These are phyloP conservation scores for Xenosphaeropsis pyriputrescens DNA, from an alignment of 2,329 filamentous ascomycete genomes.

Conservation along the genomic window DNA sequence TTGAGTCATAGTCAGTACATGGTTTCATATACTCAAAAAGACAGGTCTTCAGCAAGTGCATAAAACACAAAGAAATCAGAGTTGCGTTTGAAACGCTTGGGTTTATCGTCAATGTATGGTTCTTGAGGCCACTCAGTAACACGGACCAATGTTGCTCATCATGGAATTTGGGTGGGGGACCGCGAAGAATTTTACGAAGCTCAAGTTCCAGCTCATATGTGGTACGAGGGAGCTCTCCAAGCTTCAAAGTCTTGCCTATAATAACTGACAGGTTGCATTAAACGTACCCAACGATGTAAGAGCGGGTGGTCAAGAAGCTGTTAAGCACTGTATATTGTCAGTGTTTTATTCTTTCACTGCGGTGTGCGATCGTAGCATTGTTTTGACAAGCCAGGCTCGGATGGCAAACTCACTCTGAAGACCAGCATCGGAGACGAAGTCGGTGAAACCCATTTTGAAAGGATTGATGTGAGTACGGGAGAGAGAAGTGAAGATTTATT, in stretches of 20 bases:
- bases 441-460: slow-evolving; percentile 50
- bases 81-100: slow-evolving; percentile 61
- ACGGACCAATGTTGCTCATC: slow-evolving; percentile 92
- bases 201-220: too few species aligned
- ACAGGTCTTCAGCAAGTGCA: slow-evolving; percentile 1
- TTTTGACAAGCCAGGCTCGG: slow-evolving; percentile 1
- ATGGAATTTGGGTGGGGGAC: slow-evolving; percentile 24
- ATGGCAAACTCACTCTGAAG: slow-evolving; percentile 30
- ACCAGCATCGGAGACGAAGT: slow-evolving; percentile 52
- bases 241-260: slow-evolving; percentile 1
- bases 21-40: background rate
- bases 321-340: slow-evolving; percentile 43
- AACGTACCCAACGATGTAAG: slow-evolving; percentile 73
- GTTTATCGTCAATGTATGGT: slow-evolving; percentile 67
- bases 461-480: background rate
- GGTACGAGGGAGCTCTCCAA: slow-evolving; percentile 6
- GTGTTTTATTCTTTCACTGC: slow-evolving; percentile 4
- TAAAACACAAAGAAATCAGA: slow-evolving; percentile 39
- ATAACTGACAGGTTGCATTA: background rate
- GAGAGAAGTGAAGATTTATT: slow-evolving; percentile 1
- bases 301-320: slow-evolving; percentile 59
- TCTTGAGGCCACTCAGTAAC: slow-evolving; percentile 93
- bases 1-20: slow-evolving; percentile 20
- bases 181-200: slow-evolving; percentile 4
- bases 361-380: too few species aligned